These are phyloP conservation scores for Diplosphaera chodatii DNA, from an alignment of 139 green algal species.

Conservation along the genomic window DNA sequence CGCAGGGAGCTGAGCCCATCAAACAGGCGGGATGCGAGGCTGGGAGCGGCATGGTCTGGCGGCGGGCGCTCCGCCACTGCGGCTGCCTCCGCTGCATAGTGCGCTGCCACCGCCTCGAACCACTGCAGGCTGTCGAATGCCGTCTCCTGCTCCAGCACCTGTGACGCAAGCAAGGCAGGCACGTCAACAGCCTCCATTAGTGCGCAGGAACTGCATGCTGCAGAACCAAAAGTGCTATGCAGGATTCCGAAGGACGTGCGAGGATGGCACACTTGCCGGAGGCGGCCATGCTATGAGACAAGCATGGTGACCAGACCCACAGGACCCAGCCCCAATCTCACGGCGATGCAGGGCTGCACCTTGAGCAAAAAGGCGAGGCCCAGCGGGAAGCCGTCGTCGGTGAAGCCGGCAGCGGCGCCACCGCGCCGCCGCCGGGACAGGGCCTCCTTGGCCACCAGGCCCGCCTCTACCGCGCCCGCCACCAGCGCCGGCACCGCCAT, in stretches of 20 bases:
- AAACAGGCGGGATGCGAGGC: background rate
- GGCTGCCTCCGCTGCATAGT: constrained; percentile 1
- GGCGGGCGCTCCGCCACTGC: background rate
- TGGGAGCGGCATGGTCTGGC: background rate
- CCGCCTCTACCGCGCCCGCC: constrained; percentile 2
- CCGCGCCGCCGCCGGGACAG: background rate
- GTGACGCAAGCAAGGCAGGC: too few species aligned
- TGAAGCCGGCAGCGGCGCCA: background rate
- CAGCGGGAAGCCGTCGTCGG: background rate
- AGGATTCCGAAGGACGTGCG: too few species aligned
- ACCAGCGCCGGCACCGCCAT: constrained; percentile 2
- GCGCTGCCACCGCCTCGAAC: background rate
- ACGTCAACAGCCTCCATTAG: too few species aligned
- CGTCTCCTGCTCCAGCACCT: constrained; percentile 12
- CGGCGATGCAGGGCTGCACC: too few species aligned
- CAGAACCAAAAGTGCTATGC: too few species aligned
- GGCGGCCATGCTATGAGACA: too few species aligned
- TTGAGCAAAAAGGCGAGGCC: background rate
- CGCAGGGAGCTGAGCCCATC: background rate
- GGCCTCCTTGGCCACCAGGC: constrained; percentile 9
- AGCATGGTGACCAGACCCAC: too few species aligned
- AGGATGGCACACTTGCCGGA: too few species aligned
- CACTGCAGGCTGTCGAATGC: constrained; percentile 10
- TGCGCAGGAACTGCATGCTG: too few species aligned
- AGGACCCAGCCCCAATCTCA: too few species aligned